Evolutionary conservation across 2,329 filamentous ascomycete genomes (phyloP).

Genomic region (Clarireedia monteithiana): DNA sequence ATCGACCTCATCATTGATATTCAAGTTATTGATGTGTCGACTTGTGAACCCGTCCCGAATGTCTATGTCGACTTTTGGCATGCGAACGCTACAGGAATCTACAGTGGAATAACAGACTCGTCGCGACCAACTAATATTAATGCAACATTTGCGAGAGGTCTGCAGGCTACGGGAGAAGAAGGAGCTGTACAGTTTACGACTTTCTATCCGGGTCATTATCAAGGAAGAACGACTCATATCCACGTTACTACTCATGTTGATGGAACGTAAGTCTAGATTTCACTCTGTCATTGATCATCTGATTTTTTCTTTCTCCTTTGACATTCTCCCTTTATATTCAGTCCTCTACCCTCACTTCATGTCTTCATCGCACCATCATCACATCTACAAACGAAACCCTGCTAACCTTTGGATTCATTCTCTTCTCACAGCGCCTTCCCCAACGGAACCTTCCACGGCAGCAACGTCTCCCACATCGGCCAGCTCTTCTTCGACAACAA

Average conservation of each 20-base stretch:
- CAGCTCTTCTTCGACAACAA: constrained; percentile 58
- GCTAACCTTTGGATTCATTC: neutral
- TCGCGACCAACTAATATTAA: constrained; percentile 33
- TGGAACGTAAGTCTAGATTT: constrained; percentile 21
- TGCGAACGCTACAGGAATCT: constrained; percentile 40
- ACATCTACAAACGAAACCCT: neutral
- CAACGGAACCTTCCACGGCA: constrained; percentile 42
- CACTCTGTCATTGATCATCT: neutral
- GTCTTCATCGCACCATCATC: neutral
- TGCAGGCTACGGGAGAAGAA: constrained; percentile 34
- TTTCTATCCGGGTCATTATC: constrained; percentile 40
- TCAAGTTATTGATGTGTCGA: constrained; percentile 46
- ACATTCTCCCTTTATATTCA: neutral
- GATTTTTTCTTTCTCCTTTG: neutral
- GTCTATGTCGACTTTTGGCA: constrained; percentile 46
- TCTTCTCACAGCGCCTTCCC: constrained; percentile 11
- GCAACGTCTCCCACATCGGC: constrained; percentile 49
- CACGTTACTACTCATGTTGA: constrained; percentile 40
- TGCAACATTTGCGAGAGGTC: constrained; percentile 35
- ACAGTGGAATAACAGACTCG: constrained; percentile 38
- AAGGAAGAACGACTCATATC: constrained; percentile 39
- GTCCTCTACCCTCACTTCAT: neutral
- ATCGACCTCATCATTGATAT: constrained; percentile 36
- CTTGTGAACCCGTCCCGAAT: constrained; percentile 42
- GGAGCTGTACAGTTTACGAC: constrained; percentile 37